Evolutionary conservation across 805 yeast species (phyloP), one percentile per base, ranked within the genome.

Genomic region (Ogataea nitratoaversa): DNA sequence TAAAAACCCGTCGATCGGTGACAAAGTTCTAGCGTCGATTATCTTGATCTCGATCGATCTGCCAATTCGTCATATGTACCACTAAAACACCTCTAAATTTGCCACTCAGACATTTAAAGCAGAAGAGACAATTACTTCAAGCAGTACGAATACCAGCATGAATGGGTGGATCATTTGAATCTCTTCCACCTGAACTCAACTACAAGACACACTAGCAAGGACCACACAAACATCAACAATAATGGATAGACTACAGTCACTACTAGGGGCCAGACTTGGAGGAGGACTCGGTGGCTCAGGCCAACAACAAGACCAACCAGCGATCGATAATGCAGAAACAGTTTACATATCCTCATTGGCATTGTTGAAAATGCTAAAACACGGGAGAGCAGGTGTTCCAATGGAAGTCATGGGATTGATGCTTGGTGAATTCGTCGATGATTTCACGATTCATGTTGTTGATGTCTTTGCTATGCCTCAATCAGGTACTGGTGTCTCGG

Each of bases 391-490:
- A 2, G 93, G 95, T 62, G 82, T 76, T 38, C 82, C 81, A n/a
- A 75, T 76, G 82, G 81, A 75, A 60, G 82, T 76, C 38, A 93
- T 93, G 99, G 99, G 99, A 3, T 72, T 93, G 49, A 93, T 93
- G 99, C 74, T 95, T 46, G 99, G 99, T 34, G 97, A 91, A 53
- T 91, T 93, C 66, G 93, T 93, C 20, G 99, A 93, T 62, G 98
- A 93, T 46, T 91, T 84, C 64, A 93, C 99, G 0, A 93, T 93
- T 29, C 95, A 90, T 54, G 99, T 93, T 30, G 88, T 88, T 40
- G 99, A 93, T 60, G 99, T 95, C 37, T 93, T 93, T 72, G 99
- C 99, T 41, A 93, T 93, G 99, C 99, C 99, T 16, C 99, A 93
- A 68, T 59, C 66, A 18, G 95, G 96, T 58, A 93, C 99, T 8